Evolutionary conservation across 495 filamentous ascomycete genomes (phyloP).

Genomic region (Cercophora newfieldiana): DNA sequence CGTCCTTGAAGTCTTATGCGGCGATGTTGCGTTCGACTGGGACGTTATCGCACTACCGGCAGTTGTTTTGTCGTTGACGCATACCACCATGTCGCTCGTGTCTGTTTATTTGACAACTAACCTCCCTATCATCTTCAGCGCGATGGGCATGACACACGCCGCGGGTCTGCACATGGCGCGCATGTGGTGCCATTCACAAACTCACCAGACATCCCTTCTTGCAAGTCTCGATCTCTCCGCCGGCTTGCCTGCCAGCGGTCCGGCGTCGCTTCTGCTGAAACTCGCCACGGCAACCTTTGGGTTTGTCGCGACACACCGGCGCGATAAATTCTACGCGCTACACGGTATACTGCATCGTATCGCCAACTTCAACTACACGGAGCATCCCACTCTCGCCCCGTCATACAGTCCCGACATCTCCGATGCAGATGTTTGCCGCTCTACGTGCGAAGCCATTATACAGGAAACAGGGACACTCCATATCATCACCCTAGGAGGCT

Average conservation of each 20-base stretch:
- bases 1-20: neutral
- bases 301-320: neutral
- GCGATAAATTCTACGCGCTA: neutral
- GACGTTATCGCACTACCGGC: neutral
- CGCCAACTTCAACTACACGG: neutral
- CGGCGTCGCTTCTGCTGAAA: neutral
- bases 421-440: neutral
- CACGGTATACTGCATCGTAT: neutral
- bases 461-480: neutral
- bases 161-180: neutral
- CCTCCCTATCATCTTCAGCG: neutral
- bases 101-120: neutral
- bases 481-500: neutral
- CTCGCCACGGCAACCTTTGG: neutral
- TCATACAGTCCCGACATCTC: neutral
- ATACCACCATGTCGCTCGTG: neutral
- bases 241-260: neutral
- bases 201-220: neutral
- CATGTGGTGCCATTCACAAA: neutral
- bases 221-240: neutral
- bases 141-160: neutral
- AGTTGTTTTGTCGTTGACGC: neutral
- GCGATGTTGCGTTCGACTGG: neutral
- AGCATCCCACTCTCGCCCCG: neutral
- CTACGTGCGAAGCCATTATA: neutral